A percentile compares a stretch with the other conserved stretches of the same genome.
These are phyloP conservation scores for Termitomyces sp. DNA, from an alignment of 768 basidiomycete genomes.

Conservation along the genomic window DNA sequence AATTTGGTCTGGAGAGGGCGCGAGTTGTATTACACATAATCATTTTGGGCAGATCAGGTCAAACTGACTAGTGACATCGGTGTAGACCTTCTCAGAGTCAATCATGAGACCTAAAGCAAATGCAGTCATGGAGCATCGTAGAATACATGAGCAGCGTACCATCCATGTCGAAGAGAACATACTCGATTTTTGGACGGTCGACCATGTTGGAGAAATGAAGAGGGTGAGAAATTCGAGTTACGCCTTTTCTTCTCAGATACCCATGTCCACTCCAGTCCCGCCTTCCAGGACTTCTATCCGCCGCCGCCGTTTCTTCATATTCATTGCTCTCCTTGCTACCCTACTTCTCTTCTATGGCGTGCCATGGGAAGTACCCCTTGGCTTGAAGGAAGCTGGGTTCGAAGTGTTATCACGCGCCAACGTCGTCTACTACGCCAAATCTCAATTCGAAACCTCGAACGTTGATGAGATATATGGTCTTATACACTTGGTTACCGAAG, in stretches of 20 bases:
- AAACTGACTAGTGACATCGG: slow-evolving; percentile 67
- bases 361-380: slow-evolving; percentile 35
- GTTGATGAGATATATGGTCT: slow-evolving; percentile 67
- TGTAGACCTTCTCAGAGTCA: slow-evolving; percentile 73
- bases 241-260: slow-evolving; percentile 1
- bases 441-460: slow-evolving; percentile 16
- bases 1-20: slow-evolving; percentile 49
- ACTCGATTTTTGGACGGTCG: slow-evolving; percentile 35
- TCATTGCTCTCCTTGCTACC: slow-evolving; percentile 29
- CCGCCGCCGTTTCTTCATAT: slow-evolving; percentile 40
- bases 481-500: slow-evolving; percentile 56
- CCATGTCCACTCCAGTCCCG: slow-evolving; percentile 14
- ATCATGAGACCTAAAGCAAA: slow-evolving; percentile 55
- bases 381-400: slow-evolving; percentile 27
- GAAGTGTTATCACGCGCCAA: slow-evolving; percentile 32
- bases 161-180: slow-evolving; percentile 72
- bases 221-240: background rate
- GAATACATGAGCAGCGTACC: slow-evolving; percentile 28
- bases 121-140: background rate
- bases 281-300: slow-evolving; percentile 23
- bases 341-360: slow-evolving; percentile 35
- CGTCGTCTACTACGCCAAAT: slow-evolving; percentile 31
- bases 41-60: background rate
- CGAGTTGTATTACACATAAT: background rate
- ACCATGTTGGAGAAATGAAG: background rate